Percentiles rank a stretch among this genome's conserved stretches.
Conservation (phyloP, 768 basidiomycete genomes). For the Rhodotorula sphaerocarpa region DNA sequence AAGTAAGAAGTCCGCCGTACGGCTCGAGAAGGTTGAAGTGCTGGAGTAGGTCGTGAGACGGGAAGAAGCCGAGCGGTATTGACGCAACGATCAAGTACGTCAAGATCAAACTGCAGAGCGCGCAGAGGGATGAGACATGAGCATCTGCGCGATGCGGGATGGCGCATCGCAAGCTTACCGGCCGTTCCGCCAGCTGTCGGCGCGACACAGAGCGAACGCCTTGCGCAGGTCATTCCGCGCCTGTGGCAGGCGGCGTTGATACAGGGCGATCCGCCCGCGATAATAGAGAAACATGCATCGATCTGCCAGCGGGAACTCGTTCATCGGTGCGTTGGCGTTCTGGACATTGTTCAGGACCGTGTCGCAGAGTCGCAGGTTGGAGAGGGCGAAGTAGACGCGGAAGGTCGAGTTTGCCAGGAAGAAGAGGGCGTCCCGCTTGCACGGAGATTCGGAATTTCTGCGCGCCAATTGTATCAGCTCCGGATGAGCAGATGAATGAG, state of each 20-base stretch:
- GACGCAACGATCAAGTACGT: constrained; percentile 34
- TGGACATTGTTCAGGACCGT: constrained; percentile 37
- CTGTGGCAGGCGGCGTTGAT: constrained; percentile 34
- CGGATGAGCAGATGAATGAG: neutral
- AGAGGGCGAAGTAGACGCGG: constrained; percentile 38
- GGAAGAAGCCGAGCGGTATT: constrained; percentile 35
- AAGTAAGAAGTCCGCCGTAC: constrained; percentile 18
- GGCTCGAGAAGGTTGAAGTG: constrained; percentile 28
- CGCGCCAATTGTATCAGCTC: neutral
- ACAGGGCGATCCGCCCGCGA: constrained; percentile 36
- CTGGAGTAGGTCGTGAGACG: constrained; percentile 11
- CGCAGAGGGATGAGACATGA: rapidly evolving
- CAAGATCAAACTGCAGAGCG: constrained; percentile 32
- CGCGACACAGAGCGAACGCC: constrained; percentile 28
- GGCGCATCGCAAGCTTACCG: constrained; percentile 22
- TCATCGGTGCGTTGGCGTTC: constrained; percentile 22
- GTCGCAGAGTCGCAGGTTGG: constrained; percentile 38
- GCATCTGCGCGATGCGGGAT: neutral
- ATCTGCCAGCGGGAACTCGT: constrained; percentile 30
- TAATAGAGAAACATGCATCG: constrained; percentile 36
- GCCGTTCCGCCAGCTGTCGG: constrained; percentile 10
- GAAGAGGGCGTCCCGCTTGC: constrained; percentile 35
- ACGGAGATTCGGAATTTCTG: constrained; percentile 16
- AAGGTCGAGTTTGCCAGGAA: constrained; percentile 38
- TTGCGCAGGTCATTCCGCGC: constrained; percentile 29